phyloP scores from a whole-genome alignment of 1,284 basidiomycete genomes.

The Cystobasidium pallidum region DNA sequence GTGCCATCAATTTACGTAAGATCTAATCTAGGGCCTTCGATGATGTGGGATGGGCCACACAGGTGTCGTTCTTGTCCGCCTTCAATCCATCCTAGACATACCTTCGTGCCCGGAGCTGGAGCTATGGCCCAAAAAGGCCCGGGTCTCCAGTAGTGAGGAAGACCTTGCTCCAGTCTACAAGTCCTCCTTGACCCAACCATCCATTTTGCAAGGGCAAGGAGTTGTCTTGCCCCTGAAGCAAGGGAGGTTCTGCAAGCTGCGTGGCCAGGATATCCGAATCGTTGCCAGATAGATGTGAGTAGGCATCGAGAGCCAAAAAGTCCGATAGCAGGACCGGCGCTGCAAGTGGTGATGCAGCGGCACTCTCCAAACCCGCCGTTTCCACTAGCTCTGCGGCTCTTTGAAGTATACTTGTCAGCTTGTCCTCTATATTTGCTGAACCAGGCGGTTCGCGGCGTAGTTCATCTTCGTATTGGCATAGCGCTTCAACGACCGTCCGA shows the following conservation, averaged over 20 bases:
- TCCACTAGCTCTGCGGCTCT: constrained; percentile 14
- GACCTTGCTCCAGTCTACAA: constrained; percentile 12
- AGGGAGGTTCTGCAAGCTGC: not conserved
- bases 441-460: not conserved
- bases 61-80: too few relatives aligned
- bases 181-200: constrained; percentile 11
- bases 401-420: constrained; percentile 4
- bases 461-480: constrained; percentile 25
- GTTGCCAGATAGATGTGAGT: constrained; percentile 1
- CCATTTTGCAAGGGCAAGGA: constrained; percentile 6
- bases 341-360: constrained; percentile 15
- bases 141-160: constrained; percentile 13
- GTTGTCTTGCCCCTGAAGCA: not conserved
- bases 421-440: constrained; percentile 1
- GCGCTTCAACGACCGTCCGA: constrained; percentile 3
- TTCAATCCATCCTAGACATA: not conserved
- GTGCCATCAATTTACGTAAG: too few relatives aligned
- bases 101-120: not conserved
- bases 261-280: constrained; percentile 7
- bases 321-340: constrained; percentile 16
- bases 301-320: constrained; percentile 15
- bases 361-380: constrained; percentile 5
- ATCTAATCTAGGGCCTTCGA: too few relatives aligned
- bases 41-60: too few relatives aligned
- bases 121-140: constrained; percentile 16